A percentile compares a stretch with the other conserved stretches of the same genome.
Evolutionary conservation across 1,284 basidiomycete genomes (phyloP).

Genomic region (Apiotrichum sp.): DNA sequence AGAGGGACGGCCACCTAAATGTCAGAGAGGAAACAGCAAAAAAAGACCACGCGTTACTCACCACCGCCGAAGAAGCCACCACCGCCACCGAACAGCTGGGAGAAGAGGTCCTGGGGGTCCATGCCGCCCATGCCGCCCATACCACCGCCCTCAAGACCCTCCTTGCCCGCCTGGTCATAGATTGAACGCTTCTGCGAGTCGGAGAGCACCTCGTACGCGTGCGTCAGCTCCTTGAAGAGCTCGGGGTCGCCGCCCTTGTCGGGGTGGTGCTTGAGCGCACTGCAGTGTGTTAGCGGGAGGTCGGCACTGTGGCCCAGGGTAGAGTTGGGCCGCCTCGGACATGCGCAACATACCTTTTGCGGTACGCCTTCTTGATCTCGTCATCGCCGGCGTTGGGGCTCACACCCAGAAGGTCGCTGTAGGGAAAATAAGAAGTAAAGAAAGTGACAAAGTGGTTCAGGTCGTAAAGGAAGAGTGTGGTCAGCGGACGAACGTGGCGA

Average conservation of each 20-base stretch:
- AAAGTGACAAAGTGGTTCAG: neutral
- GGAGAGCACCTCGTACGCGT: conserved; percentile 91
- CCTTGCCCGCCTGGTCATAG: conserved; percentile 92
- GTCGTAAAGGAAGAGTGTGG: neutral
- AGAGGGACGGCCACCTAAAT: conserved; percentile 48
- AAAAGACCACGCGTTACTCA: conserved; percentile 8
- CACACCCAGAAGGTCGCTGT: conserved; percentile 69
- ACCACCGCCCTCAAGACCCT: conserved; percentile 79
- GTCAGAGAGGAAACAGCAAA: neutral
- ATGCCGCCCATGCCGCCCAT: conserved; percentile 76
- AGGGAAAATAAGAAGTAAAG: neutral
- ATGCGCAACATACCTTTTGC: conserved; percentile 64
- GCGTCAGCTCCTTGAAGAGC: conserved; percentile 94
- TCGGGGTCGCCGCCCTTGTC: conserved; percentile 98
- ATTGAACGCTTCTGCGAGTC: conserved; percentile 76
- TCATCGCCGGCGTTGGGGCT: conserved; percentile 66
- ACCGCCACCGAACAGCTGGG: conserved; percentile 82
- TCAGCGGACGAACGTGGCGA: neutral
- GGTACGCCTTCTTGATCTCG: conserved; percentile 90
- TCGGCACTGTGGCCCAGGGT: conserved; percentile 1
- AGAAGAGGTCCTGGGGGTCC: conserved; percentile 97
- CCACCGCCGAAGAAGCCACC: conserved; percentile 58
- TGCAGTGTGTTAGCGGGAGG: conserved; percentile 33
- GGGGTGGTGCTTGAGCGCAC: conserved; percentile 83
- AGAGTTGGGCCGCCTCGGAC: neutral